Base-by-base conservation (phyloP, 768 basidiomycete species). In the Amanita rubescens region DNA sequence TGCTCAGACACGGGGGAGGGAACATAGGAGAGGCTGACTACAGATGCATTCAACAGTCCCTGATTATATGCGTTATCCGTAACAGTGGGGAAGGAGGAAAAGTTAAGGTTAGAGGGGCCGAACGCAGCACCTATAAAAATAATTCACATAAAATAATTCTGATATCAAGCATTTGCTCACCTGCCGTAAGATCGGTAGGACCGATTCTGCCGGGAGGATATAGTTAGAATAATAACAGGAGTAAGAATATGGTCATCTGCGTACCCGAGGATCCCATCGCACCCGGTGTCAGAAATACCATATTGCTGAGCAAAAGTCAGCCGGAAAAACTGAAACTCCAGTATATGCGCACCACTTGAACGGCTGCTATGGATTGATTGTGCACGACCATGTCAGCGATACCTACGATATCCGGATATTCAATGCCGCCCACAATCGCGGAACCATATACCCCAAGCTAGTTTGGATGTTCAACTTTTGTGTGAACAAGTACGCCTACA, bases 241-340 rank as follows among this genome's bases (percentile, higher is more conserved):
- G 30, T 34, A 42, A 24, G 19, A 54, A 38, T 25, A 17, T 45
- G n/a, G 33, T 27, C 14, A 14, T 52, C 27, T 10, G 58, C 71
- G 32, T 65, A 84, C 81, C 84, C 84, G 20, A 86, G 57, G 56
- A 87, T 85, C 9, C 84, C 84, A 58, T 86, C 85, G 79, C 71
- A 37, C 75, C 77, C 27, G 27, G 27, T 30, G 27, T 30, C 27
- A 30, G 27, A 30, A 30, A 30, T 30, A 4, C 77, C 84, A 2
- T 48, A 20, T 1, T 78, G 71, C 67, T 65, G 22, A n/a, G 14
- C 33, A 39, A 54, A 2, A 8, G 25, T 52, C 12, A 22, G 30
- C 22, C 20, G n/a, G n/a, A 45, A 4, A 33, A 20, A 11, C 30
- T 17, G 25, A 20, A 3, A 12, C 12, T n/a, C 14, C 8, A 17